Evolutionary conservation across 306 rosid genomes (phyloP), one percentile per base, ranked within the genome.

Genomic region (Malus asiatica): DNA sequence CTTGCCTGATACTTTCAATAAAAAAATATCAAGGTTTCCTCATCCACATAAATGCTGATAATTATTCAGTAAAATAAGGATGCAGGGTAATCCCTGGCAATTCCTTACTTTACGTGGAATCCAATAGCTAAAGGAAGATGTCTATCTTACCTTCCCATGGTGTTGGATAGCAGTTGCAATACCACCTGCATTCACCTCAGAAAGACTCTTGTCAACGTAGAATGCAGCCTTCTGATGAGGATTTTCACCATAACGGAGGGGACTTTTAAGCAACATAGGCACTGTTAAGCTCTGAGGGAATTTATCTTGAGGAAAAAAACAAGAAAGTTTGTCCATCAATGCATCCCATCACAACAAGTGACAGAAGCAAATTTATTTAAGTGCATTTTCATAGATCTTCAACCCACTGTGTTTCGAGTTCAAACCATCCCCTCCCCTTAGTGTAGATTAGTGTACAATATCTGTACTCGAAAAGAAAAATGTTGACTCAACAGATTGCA

Each of bases 221-320:
- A 94, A 84, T 14, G 98, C 96, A 78, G 95, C 93, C 73, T 83
- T 86, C 70, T 94, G 98, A 79, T 94, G 97, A 83, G 96, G 97
- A 89, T 94, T 94, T 92, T 94, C 98, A 80, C 98, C 97, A 29
- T 94, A 94, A 4, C 97, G 93, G 45, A 90, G 97, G 33, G 84
- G 74, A 84, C 92, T 90, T 84, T 86, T 85, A 23, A 87, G 87
- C 35, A 81, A 76, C 29, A 94, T 83, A 22, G 98, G 96, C 67
- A 92, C 89, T 1, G 92, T 88, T 55, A 91, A 81, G 83, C 91
- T 86, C 62, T 92, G 93, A 76, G 97, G 97, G 70, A 93, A 91
- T 84, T 90, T 88, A 75, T 90, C 98, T 93, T 80, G 70, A 71
- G 9, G 30, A 81, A 72, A 48, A 72, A 66, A 48, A 48, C 5